phyloP scores from a whole-genome alignment of 371 early-diverging fungal genomes.

The Cokeromyces recurvatus region DNA sequence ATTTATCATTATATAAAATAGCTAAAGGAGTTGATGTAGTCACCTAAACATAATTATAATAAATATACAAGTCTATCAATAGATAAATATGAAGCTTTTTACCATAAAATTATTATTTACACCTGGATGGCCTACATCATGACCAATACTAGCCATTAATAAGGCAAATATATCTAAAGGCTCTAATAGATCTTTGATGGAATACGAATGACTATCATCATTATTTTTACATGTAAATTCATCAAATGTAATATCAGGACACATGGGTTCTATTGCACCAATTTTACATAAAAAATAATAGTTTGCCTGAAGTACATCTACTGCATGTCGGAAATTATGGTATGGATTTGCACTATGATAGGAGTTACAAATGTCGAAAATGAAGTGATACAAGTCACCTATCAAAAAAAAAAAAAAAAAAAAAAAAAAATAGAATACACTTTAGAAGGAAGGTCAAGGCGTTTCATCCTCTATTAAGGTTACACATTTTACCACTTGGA shows the following conservation, averaged over 20 bases:
- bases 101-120: slow-evolving; percentile 80
- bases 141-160: slow-evolving; percentile 74
- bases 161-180: slow-evolving; percentile 70
- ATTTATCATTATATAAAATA: slow-evolving; percentile 87
- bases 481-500: slow-evolving; percentile 48
- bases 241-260: neutral
- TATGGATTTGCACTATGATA: slow-evolving; percentile 78
- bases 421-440: neutral
- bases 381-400: slow-evolving; percentile 60
- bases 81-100: slow-evolving; percentile 1
- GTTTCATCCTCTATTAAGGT: too few species aligned
- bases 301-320: slow-evolving; percentile 81
- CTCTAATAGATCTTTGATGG: slow-evolving; percentile 35
- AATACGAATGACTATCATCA: neutral
- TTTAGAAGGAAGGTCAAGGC: slow-evolving; percentile 10
- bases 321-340: slow-evolving; percentile 85
- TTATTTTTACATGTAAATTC: neutral
- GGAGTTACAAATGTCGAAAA: slow-evolving; percentile 62
- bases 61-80: too few species aligned
- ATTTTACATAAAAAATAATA: slow-evolving; percentile 70
- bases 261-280: slow-evolving; percentile 48
- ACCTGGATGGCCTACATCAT: slow-evolving; percentile 87
- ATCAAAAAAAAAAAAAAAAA: neutral
- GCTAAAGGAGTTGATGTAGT: slow-evolving; percentile 79
- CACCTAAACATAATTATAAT: too few species aligned